Conservation (phyloP, 2,329 filamentous ascomycete species). For the Talaromyces marneffei region DNA sequence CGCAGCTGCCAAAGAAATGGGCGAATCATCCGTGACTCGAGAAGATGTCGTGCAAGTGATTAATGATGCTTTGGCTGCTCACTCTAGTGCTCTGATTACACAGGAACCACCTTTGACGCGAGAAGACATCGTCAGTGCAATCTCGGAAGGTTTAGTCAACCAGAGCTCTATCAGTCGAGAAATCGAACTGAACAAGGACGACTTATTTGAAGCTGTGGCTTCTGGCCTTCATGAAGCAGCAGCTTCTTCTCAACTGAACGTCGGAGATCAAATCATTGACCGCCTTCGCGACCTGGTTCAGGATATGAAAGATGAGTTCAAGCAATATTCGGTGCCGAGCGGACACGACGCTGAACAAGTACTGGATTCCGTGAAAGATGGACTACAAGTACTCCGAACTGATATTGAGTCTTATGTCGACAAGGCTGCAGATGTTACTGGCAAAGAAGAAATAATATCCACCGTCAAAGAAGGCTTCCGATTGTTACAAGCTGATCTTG, state of each 20-base stretch:
- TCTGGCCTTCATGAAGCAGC: slow-evolving; percentile 51
- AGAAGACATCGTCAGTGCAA: slow-evolving; percentile 52
- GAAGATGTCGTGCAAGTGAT: slow-evolving; percentile 56
- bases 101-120: slow-evolving; percentile 45
- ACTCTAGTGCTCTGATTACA: slow-evolving; percentile 38
- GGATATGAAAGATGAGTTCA: slow-evolving; percentile 60
- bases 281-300: slow-evolving; percentile 56
- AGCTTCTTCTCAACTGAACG: slow-evolving; percentile 44
- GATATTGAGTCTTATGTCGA: slow-evolving; percentile 81
- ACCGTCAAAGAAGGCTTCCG: slow-evolving; percentile 59
- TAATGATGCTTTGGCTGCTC: slow-evolving; percentile 50
- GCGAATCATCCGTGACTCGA: slow-evolving; percentile 43
- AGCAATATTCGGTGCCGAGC: slow-evolving; percentile 72
- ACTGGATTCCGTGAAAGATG: slow-evolving; percentile 79
- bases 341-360: slow-evolving; percentile 83
- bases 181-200: slow-evolving; percentile 50
- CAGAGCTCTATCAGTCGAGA: slow-evolving; percentile 50
- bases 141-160: slow-evolving; percentile 53
- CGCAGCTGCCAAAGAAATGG: slow-evolving; percentile 51
- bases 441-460: slow-evolving; percentile 73
- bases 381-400: slow-evolving; percentile 69
- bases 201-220: slow-evolving; percentile 55
- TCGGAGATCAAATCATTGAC: slow-evolving; percentile 55
- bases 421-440: slow-evolving; percentile 60
- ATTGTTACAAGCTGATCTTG: slow-evolving; percentile 55